A percentile compares a stretch with the other conserved stretches of the same genome.
phyloP scores from a whole-genome alignment of 108 stramenopile species.

The Cyclotella kingstonii region DNA sequence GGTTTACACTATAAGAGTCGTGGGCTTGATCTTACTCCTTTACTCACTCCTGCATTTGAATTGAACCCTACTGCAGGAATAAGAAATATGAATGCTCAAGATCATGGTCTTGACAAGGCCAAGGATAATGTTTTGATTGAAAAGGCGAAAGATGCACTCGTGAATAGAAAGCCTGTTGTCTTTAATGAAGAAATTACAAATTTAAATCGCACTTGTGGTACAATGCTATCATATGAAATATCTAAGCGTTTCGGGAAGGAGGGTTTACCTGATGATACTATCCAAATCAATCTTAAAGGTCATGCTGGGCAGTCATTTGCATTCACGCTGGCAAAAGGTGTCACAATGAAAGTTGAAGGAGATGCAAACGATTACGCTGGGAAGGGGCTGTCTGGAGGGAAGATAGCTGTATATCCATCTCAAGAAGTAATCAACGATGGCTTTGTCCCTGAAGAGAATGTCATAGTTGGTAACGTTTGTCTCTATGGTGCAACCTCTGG shows the following conservation, averaged over 20 bases:
- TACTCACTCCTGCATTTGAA: slow-evolving; percentile 90
- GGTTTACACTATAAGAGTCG: slow-evolving; percentile 95
- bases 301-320: slow-evolving; percentile 95
- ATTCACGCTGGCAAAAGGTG: slow-evolving; percentile 92
- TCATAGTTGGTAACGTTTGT: slow-evolving; percentile 94
- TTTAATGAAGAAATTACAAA: slow-evolving; percentile 86
- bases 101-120: slow-evolving; percentile 84
- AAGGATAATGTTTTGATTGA: slow-evolving; percentile 87
- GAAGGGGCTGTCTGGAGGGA: slow-evolving; percentile 97
- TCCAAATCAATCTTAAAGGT: slow-evolving; percentile 88
- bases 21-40: slow-evolving; percentile 90
- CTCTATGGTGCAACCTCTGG: slow-evolving; percentile 95
- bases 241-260: slow-evolving; percentile 86
- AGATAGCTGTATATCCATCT: slow-evolving; percentile 83
- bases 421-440: slow-evolving; percentile 65
- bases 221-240: slow-evolving; percentile 91
- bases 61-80: slow-evolving; percentile 87
- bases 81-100: slow-evolving; percentile 74
- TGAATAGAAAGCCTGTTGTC: slow-evolving; percentile 76
- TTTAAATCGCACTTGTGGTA: slow-evolving; percentile 93
- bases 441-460: slow-evolving; percentile 89
- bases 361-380: slow-evolving; percentile 97
- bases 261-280: slow-evolving; percentile 95
- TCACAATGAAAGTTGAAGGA: slow-evolving; percentile 90
- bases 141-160: slow-evolving; percentile 77